Conservation (phyloP, 495 filamentous ascomycete species). For the Penicillium coprophilum region DNA sequence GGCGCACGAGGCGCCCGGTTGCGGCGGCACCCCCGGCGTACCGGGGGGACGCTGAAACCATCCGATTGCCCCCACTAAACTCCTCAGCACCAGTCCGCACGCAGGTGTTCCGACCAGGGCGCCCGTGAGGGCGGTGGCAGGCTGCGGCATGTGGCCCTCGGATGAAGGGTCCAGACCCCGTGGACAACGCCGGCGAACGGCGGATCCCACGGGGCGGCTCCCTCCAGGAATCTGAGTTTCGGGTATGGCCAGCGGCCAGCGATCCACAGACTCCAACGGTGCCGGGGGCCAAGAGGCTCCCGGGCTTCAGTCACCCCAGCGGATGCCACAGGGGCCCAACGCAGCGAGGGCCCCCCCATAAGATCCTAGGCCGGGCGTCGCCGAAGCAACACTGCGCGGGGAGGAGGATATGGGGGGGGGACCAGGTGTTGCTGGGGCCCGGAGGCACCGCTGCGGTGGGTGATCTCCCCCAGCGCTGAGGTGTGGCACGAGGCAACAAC, state of each 20-base stretch:
- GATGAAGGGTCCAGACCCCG: conserved; percentile 34
- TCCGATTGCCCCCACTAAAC: conserved; percentile 44
- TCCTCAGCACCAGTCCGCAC: too few relatives aligned
- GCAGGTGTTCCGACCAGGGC: too few relatives aligned
- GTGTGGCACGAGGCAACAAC: conserved; percentile 1
- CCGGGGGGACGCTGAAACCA: conserved; percentile 24
- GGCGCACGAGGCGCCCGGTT: conserved; percentile 19
- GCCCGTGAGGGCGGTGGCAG: too few relatives aligned
- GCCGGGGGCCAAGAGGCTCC: conserved; percentile 21
- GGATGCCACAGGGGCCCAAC: neutral
- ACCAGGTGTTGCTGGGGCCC: neutral
- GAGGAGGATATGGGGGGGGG: neutral
- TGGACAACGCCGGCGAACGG: too few relatives aligned
- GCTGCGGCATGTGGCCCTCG: conserved; percentile 18
- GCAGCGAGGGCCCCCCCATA: neutral
- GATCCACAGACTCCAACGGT: conserved; percentile 53
- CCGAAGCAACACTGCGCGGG: neutral
- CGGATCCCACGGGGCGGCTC: conserved; percentile 36
- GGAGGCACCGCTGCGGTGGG: neutral
- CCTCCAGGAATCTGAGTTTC: conserved; percentile 44
- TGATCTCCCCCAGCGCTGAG: conserved; percentile 3
- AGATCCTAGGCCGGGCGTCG: neutral
- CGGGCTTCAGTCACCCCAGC: conserved; percentile 23
- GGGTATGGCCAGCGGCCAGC: conserved; percentile 48
- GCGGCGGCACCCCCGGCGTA: conserved; percentile 19